Conservation (phyloP, 805 yeast species). For the Tetrapisispora phaffii region DNA sequence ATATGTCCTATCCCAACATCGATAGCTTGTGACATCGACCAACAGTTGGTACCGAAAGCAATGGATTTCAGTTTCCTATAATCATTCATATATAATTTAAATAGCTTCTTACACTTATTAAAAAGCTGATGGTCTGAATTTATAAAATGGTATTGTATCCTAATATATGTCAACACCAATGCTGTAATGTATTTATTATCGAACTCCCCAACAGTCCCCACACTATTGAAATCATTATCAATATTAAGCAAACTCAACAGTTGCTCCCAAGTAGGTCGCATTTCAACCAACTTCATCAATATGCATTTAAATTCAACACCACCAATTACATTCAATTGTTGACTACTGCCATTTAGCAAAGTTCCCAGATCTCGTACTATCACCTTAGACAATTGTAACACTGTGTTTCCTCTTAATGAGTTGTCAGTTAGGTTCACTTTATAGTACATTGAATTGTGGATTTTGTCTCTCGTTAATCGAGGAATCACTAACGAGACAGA, state of each 20-base stretch:
- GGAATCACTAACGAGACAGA: constrained; percentile 29
- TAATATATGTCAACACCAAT: constrained; percentile 53
- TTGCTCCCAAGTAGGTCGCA: constrained; percentile 45
- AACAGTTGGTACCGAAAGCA: constrained; percentile 31
- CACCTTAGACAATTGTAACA: constrained; percentile 16
- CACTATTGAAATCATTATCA: background rate
- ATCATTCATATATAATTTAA: constrained; percentile 54
- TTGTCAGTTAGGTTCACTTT: constrained; percentile 20
- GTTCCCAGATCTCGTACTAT: constrained; percentile 24
- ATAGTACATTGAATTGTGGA: constrained; percentile 26
- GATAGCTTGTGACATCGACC: constrained; percentile 17
- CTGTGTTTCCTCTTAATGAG: constrained; percentile 23
- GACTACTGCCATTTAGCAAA: constrained; percentile 8
- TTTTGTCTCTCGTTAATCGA: constrained; percentile 22
- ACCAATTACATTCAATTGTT: constrained; percentile 18
- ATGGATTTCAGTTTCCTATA: constrained; percentile 52
- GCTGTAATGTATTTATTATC: constrained; percentile 42
- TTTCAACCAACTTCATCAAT: constrained; percentile 62
- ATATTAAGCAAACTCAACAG: constrained; percentile 14
- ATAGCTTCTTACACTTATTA: constrained; percentile 36
- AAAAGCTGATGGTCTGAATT: constrained; percentile 32
- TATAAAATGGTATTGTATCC: constrained; percentile 32
- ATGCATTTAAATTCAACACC: constrained; percentile 42
- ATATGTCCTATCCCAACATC: constrained; percentile 36
- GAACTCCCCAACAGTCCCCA: constrained; percentile 43